Evolutionary conservation across 768 basidiomycete genomes (phyloP).

Genomic region (Trichaptum fuscoviolaceum): DNA sequence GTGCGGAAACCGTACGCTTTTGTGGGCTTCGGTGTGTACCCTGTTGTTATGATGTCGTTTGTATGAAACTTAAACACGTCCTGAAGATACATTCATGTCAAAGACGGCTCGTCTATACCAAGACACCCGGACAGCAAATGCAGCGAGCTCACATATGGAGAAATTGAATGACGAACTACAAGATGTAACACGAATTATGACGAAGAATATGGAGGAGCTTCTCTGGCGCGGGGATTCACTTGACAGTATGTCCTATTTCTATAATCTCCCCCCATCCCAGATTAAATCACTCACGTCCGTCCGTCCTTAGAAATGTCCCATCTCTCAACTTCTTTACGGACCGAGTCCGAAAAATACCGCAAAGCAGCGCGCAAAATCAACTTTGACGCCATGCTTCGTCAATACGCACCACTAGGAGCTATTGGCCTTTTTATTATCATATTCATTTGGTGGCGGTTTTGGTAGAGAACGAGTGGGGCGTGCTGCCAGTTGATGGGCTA

Average conservation of each 20-base stretch:
- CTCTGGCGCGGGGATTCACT: slow-evolving; percentile 97
- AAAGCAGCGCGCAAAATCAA: slow-evolving; percentile 95
- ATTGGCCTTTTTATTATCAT: slow-evolving; percentile 75
- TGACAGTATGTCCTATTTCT: slow-evolving; percentile 59
- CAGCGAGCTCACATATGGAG: slow-evolving; percentile 68
- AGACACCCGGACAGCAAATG: slow-evolving; percentile 83
- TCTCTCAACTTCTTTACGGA: slow-evolving; percentile 86
- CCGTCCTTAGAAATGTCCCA: slow-evolving; percentile 82
- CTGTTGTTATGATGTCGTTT: slow-evolving; percentile 4
- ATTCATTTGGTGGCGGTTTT: slow-evolving; percentile 75
- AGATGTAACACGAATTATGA: slow-evolving; percentile 99
- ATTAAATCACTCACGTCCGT: background rate
- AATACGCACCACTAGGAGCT: slow-evolving; percentile 91
- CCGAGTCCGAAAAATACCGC: slow-evolving; percentile 97
- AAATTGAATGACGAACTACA: slow-evolving; percentile 93
- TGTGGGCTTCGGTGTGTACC: slow-evolving; percentile 85
- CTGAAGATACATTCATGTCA: slow-evolving; percentile 93
- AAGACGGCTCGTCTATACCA: slow-evolving; percentile 94
- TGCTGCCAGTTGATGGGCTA: background rate
- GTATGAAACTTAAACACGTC: background rate
- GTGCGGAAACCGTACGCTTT: slow-evolving; percentile 98
- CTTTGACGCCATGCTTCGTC: slow-evolving; percentile 85
- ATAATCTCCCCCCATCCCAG: background rate
- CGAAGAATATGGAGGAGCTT: slow-evolving; percentile 99
- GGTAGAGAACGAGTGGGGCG: slow-evolving; percentile 27